Base-by-base conservation (phyloP, 257 asterid genomes). In the Jacaranda copaia region DNA sequence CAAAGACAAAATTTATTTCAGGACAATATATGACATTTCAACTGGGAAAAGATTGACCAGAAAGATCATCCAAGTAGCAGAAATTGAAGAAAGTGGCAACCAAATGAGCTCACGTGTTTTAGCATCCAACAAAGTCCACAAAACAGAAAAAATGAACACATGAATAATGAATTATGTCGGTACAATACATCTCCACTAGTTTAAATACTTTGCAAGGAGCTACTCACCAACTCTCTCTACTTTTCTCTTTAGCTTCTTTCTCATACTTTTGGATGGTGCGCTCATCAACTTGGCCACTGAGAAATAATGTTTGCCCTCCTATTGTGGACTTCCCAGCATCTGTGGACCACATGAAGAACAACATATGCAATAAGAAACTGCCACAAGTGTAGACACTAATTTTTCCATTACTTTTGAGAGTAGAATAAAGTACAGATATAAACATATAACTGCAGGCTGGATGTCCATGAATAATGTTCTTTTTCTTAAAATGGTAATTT, bases 241-340 rank as follows among this genome's bases (percentile, higher is more conserved):
- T 91, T 76, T 93, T 96, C 8, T 96, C 97, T 81, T 96, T 96
- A 61, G 99, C 99, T 81, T 93, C 98, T 88, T 93, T 96, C 83
- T 96, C 99, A 76, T 93, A 96, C 74, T 96, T 96, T 79, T 93
- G 99, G 80, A 96, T 96, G 3, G 99, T 96, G 0, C 98, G 95
- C 48, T 96, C 97, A 82, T 96, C 99, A 72, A 93, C 98, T 81
- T 96, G 97, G 75, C 99, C 99, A 83, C 99, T 93, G 43, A 96
- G 94, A 63, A 87, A 89, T 59, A 96, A 82, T 70, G 88, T 96
- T 78, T 96, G 98, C 42, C 99, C 99, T 51, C 99, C 99, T 73
- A 86, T 87, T 64, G 99, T 96, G 57, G 99, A 93, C 85, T 96
- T 96, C 25, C 99, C 99, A 74, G 99, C 99, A 88, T 96, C 99